phyloP scores from a whole-genome alignment of 2,329 filamentous ascomycete species.

The Lachnum nothofagi region DNA sequence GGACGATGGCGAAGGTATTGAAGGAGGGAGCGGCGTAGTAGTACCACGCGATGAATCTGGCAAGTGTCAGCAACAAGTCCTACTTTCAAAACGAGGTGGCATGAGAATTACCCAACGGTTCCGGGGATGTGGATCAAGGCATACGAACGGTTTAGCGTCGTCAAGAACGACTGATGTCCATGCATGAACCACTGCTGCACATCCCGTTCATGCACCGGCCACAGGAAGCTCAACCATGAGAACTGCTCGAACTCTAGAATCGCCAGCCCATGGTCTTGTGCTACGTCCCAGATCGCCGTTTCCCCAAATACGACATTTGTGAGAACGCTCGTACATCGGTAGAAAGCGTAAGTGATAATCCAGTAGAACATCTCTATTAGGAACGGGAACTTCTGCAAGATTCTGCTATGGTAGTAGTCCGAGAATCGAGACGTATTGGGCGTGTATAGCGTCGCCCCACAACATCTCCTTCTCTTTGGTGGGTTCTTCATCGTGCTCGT shows the following conservation, averaged over 20 bases:
- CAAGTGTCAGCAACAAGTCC: conserved; percentile 12
- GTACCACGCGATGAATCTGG: conserved; percentile 58
- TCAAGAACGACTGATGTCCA: conserved; percentile 47
- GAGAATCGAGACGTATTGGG: conserved; percentile 59
- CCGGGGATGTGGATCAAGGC: conserved; percentile 57
- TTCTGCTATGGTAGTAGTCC: conserved; percentile 54
- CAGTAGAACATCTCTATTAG: conserved; percentile 65
- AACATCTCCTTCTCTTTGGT: conserved; percentile 47
- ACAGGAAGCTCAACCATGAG: conserved; percentile 45
- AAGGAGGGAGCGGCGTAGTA: conserved; percentile 53
- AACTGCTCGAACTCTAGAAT: conserved; percentile 53
- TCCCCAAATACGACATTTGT: conserved; percentile 34
- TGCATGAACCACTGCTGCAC: conserved; percentile 55
- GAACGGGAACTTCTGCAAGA: conserved; percentile 62
- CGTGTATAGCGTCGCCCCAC: conserved; percentile 45
- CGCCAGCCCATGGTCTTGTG: conserved; percentile 50
- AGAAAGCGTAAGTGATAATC: conserved; percentile 45
- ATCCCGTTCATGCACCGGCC: conserved; percentile 46
- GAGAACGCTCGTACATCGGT: conserved; percentile 26
- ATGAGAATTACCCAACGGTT: conserved; percentile 49
- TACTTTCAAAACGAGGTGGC: background rate
- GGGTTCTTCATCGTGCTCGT: conserved; percentile 32
- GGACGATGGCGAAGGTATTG: conserved; percentile 40
- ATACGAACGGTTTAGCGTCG: conserved; percentile 53
- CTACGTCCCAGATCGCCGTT: conserved; percentile 48